Evolutionary conservation across 768 basidiomycete species (phyloP), one percentile per base, ranked within the genome.

Genomic region (Kondoa malvinella): DNA sequence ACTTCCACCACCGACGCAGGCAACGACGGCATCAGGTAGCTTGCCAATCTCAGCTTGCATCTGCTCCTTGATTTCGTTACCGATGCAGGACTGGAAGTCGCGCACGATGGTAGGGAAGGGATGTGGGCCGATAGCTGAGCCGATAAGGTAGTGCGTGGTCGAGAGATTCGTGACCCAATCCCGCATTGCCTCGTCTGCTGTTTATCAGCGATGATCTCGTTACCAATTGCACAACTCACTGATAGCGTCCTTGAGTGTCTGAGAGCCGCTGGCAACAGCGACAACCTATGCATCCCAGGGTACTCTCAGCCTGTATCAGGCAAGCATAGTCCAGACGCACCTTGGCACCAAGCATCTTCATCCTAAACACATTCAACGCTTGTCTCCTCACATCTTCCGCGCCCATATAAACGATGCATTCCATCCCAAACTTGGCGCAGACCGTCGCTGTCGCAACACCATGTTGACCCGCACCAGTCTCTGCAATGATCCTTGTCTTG

Each of bases 81-180:
- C 87, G 72, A 99, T 99, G 40, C 97, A 83, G 72, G 86, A 85
- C 76, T 99, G 95, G 83, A 92, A 97, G 78, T 99, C 95, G 60
- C 95, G 87, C 57, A 99, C 95, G 68, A 99, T 89, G 26, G 95
- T 97, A 1, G 95, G 95, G 85, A 99, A 97, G 1, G 95, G 95
- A 77, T 96, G 92, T 1, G 95, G 95, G 17, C 95, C 95, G 72
- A 99, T 96, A 57, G 85, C 90, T 17, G 92, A 96, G 32, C 95
- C 95, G 70, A 99, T 89, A 71, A 96, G 84, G 79, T 96, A 99
- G 78, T 97, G 92, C 0, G 94, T 97, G 3, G 81, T 89, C 15
- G 89, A 80, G 33, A 99, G 82, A 76, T 96, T 92, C 32, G 92
- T 92, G 14, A 97, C 95, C 95, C 95, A 97, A 78, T 96, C 92